Percentiles rank a stretch among this genome's conserved stretches.
phyloP scores from a whole-genome alignment of 2,329 filamentous ascomycete genomes.

The Phaeosphaeriaceae sp. region DNA sequence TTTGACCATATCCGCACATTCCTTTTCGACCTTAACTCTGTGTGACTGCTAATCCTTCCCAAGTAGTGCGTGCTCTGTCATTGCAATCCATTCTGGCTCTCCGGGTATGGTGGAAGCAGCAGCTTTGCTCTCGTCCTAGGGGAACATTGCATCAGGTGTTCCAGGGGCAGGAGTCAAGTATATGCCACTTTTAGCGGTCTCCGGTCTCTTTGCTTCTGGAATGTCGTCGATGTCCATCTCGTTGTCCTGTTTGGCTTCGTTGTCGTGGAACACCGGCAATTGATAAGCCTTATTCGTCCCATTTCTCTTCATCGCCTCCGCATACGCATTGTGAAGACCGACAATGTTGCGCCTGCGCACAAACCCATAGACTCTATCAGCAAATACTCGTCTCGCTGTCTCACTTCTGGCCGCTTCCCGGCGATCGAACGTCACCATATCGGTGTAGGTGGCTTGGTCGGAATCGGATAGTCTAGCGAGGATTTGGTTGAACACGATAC shows the following conservation, averaged over 20 bases:
- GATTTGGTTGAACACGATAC: not conserved
- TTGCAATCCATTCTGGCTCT: not conserved
- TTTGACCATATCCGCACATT: not conserved
- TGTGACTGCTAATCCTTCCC: not conserved
- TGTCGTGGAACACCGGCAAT: slow-evolving; percentile 7
- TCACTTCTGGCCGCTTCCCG: not conserved
- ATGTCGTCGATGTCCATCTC: too few species aligned
- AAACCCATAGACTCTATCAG: not conserved
- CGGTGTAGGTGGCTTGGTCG: not conserved
- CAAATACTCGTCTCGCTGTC: not conserved
- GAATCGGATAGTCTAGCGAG: not conserved
- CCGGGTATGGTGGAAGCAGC: not conserved
- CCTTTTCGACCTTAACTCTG: not conserved
- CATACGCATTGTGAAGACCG: slow-evolving; percentile 6
- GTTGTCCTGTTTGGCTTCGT: not conserved
- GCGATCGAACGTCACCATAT: not conserved
- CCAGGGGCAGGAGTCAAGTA: too few species aligned
- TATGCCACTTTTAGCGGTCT: not conserved
- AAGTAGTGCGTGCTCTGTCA: not conserved
- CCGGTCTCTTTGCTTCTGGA: not conserved
- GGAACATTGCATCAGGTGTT: not conserved
- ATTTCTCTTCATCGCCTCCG: not conserved
- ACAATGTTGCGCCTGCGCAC: slow-evolving; percentile 2
- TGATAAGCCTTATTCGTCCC: slow-evolving; percentile 1
- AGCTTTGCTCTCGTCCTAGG: not conserved